Conservation (phyloP, 345 rosid species). For the Gossypium thurberi region DNA sequence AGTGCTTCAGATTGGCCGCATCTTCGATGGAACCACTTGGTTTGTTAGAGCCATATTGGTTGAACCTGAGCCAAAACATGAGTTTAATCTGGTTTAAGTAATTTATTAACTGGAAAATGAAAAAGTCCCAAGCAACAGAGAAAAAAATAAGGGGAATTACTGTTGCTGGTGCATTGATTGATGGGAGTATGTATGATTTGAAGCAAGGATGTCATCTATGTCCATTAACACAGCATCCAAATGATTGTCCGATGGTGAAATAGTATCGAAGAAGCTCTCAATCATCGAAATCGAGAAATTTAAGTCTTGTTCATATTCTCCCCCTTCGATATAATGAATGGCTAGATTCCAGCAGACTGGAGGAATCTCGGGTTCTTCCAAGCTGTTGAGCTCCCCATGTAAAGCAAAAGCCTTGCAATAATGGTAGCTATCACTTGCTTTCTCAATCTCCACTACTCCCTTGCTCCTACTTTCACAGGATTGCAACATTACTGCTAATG, state of each 20-base stretch:
- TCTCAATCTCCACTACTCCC: constrained; percentile 40
- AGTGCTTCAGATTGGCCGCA: constrained; percentile 34
- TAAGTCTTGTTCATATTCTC: constrained; percentile 49
- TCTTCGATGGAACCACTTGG: constrained; percentile 31
- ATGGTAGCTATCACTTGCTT: constrained; percentile 26
- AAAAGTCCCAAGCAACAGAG: not conserved
- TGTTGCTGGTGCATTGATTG: constrained; percentile 27
- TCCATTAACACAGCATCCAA: constrained; percentile 57
- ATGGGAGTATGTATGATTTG: constrained; percentile 10
- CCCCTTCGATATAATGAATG: constrained; percentile 33
- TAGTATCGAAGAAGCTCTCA: constrained; percentile 36
- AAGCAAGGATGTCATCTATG: constrained; percentile 43
- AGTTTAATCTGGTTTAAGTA: not conserved
- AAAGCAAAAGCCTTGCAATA: constrained; percentile 46
- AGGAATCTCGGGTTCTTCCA: constrained; percentile 42
- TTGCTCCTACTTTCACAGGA: constrained; percentile 46
- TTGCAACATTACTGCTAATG: constrained; percentile 68
- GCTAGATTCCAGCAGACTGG: constrained; percentile 45
- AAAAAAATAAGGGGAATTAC: constrained; percentile 26
- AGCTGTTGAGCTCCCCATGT: constrained; percentile 57
- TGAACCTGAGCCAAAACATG: constrained; percentile 22
- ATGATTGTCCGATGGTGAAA: constrained; percentile 30
- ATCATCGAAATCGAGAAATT: constrained; percentile 36
- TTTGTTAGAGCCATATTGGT: constrained; percentile 13
- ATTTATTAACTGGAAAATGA: not conserved